Evolutionary conservation across 2,329 filamentous ascomycete genomes (phyloP).

Genomic region (Pezicula radicicola): DNA sequence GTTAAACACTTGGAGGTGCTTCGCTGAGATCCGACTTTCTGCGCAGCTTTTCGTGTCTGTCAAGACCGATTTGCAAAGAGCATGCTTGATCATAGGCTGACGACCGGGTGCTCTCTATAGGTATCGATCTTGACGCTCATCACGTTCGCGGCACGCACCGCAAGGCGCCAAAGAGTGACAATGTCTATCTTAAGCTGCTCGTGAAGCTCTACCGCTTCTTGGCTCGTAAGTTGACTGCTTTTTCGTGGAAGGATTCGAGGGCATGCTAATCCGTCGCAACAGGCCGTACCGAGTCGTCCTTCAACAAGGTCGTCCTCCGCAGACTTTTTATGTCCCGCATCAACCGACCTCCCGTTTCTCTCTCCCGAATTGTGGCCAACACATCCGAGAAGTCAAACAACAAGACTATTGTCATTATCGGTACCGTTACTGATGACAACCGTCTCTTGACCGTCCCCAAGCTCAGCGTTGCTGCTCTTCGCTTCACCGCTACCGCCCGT

Average conservation of each 20-base stretch:
- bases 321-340: constrained; percentile 98
- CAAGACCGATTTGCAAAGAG: constrained; percentile 44
- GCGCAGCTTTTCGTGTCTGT: constrained; percentile 29
- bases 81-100: constrained; percentile 66
- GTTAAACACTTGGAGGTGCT: constrained; percentile 14
- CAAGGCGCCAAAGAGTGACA: constrained; percentile 96
- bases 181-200: constrained; percentile 94
- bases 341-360: constrained; percentile 92
- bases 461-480: constrained; percentile 87
- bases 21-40: constrained; percentile 20
- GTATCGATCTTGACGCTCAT: constrained; percentile 71
- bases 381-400: constrained; percentile 61
- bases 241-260: constrained; percentile 6
- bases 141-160: constrained; percentile 75
- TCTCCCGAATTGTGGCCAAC: constrained; percentile 83
- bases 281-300: constrained; percentile 94
- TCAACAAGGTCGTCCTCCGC: constrained; percentile 99
- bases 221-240: constrained; percentile 67
- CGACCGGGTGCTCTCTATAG: constrained; percentile 49
- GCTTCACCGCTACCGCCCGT: constrained; percentile 94
- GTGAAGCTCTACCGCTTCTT: constrained; percentile 99
- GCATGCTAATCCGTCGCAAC: constrained; percentile 7
- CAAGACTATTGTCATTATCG: constrained; percentile 92
- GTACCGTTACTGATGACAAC: constrained; percentile 97
- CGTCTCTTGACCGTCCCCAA: constrained; percentile 88